Conservation (phyloP, 2,329 filamentous ascomycete genomes). For the Xylariaceae sp. region DNA sequence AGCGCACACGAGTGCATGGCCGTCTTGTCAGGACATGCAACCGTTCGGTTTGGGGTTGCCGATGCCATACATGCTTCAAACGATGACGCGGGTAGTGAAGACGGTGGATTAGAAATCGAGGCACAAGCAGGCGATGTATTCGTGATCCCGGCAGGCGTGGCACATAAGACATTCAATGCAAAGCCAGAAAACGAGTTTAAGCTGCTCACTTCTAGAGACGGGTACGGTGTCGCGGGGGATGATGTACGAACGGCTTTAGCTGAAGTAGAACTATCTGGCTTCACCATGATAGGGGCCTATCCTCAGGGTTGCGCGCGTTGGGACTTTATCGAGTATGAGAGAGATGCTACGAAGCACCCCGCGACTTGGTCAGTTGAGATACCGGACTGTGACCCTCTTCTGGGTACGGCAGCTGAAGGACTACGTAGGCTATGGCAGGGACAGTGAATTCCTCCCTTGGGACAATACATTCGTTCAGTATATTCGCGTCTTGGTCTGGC, state of each 20-base stretch:
- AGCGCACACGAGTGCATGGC: slow-evolving; percentile 54
- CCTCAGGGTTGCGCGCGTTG: slow-evolving; percentile 41
- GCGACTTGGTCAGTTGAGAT: not conserved
- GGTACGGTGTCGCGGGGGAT: slow-evolving; percentile 31
- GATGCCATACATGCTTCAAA: too few species aligned
- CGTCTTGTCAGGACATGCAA: slow-evolving; percentile 47
- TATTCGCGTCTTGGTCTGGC: too few species aligned
- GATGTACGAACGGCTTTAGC: slow-evolving; percentile 34
- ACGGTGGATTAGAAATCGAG: slow-evolving; percentile 45
- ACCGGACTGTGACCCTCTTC: slow-evolving; percentile 1
- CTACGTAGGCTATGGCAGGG: not conserved
- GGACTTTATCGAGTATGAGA: slow-evolving; percentile 48
- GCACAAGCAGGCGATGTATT: slow-evolving; percentile 54
- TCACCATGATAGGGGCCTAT: slow-evolving; percentile 58
- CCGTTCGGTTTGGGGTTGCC: slow-evolving; percentile 51
- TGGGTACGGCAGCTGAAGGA: slow-evolving; percentile 2
- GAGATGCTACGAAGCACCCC: slow-evolving; percentile 38
- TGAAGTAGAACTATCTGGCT: slow-evolving; percentile 37
- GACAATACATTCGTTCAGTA: too few species aligned
- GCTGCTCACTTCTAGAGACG: slow-evolving; percentile 42
- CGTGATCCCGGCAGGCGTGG: slow-evolving; percentile 51
- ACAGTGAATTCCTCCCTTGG: not conserved
- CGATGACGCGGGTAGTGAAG: slow-evolving; percentile 37
- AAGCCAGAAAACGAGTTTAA: slow-evolving; percentile 33
- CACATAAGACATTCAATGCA: slow-evolving; percentile 49